Conservation (phyloP, 768 basidiomycete species). For the Trichaptum fuscoviolaceum region DNA sequence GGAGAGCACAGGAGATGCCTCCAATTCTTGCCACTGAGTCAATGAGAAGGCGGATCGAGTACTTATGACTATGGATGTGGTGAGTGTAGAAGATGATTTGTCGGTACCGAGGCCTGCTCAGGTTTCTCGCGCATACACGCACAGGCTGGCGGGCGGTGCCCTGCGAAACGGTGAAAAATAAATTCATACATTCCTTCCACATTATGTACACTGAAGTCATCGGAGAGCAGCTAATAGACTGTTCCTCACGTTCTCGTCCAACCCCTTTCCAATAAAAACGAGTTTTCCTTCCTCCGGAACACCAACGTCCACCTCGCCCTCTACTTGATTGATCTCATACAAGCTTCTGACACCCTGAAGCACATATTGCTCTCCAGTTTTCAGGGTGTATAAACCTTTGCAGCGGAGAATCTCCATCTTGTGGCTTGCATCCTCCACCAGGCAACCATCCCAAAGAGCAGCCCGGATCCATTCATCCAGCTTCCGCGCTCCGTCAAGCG, state of each 20-base stretch:
- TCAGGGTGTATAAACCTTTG: conserved; percentile 71
- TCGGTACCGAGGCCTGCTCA: too few species aligned
- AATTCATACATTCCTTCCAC: background rate
- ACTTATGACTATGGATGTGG: too few species aligned
- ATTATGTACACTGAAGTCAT: background rate
- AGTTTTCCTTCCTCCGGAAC: conserved; percentile 69
- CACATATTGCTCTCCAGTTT: conserved; percentile 56
- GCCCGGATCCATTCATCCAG: conserved; percentile 79
- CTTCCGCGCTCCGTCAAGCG: conserved; percentile 35
- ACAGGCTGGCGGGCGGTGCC: too few species aligned
- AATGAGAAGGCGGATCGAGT: too few species aligned
- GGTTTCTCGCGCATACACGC: too few species aligned
- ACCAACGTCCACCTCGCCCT: conserved; percentile 36
- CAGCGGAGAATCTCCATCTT: conserved; percentile 70
- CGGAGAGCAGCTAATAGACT: conserved; percentile 33
- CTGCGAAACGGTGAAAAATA: too few species aligned
- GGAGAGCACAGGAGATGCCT: too few species aligned
- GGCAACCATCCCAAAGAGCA: conserved; percentile 73
- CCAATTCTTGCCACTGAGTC: too few species aligned
- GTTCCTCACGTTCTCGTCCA: conserved; percentile 48
- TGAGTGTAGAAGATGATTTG: too few species aligned
- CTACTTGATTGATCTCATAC: conserved; percentile 68
- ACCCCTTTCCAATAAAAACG: conserved; percentile 82
- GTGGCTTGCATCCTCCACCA: conserved; percentile 30
- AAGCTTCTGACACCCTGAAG: conserved; percentile 89